Evolutionary conservation across 2,329 filamentous ascomycete genomes (phyloP).

Genomic region (Hypomyces perniciosus): DNA sequence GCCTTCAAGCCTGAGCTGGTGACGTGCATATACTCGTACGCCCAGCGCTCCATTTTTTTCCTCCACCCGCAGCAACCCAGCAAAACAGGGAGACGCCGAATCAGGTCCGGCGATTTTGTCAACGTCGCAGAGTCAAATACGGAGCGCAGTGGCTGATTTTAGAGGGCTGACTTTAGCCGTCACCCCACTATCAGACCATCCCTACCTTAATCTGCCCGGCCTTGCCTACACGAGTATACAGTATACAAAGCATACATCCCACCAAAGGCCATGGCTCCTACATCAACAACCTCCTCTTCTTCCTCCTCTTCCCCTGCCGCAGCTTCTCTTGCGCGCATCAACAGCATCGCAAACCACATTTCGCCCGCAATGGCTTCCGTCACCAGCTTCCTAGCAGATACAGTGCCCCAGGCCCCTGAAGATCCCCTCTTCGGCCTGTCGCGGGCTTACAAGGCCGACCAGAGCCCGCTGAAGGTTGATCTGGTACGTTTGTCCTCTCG

Average conservation of each 20-base stretch:
- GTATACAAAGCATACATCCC: constrained; percentile 5
- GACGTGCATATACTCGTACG: no score
- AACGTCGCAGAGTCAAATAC: not conserved
- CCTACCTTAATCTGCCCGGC: not conserved
- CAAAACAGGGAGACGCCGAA: no score
- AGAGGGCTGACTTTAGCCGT: constrained; percentile 5
- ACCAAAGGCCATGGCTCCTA: constrained; percentile 24
- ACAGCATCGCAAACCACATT: constrained; percentile 66
- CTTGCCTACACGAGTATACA: not conserved
- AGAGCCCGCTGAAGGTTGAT: constrained; percentile 77
- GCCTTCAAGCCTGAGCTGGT: no score
- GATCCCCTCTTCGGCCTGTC: constrained; percentile 93
- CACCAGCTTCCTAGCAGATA: constrained; percentile 68
- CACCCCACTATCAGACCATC: constrained; percentile 11
- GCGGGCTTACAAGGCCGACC: constrained; percentile 78
- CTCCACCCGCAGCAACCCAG: no score
- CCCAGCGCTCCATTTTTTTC: no score
- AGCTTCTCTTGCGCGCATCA: constrained; percentile 47
- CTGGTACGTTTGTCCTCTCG: constrained; percentile 51
- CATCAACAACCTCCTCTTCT: constrained; percentile 20
- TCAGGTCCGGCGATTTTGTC: no score
- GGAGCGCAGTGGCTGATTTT: not conserved
- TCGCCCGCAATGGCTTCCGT: constrained; percentile 44
- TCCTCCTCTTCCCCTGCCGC: constrained; percentile 38
- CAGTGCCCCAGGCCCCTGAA: constrained; percentile 84